Evolutionary conservation across 1,284 basidiomycete species (phyloP).

Genomic region (Chondrostereum purpureum): DNA sequence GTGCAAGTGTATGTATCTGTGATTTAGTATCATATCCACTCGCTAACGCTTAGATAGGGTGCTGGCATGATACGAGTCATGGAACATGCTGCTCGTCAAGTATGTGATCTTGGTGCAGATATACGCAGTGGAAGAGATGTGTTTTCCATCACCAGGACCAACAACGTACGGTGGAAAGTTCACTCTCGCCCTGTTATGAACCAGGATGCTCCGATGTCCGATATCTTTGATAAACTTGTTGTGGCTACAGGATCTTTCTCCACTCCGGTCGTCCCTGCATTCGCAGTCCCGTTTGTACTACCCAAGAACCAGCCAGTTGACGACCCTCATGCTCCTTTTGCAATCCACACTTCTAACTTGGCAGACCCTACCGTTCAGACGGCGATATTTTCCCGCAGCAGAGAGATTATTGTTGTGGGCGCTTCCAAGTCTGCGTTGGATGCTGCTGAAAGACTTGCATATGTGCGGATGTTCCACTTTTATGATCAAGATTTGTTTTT

Average conservation of each 20-base stretch:
- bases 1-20: no score
- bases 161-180: background rate
- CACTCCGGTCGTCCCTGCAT: slow-evolving; percentile 1
- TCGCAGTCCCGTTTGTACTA: slow-evolving; percentile 1
- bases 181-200: background rate
- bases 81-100: slow-evolving; percentile 2
- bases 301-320: background rate
- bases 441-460: slow-evolving; percentile 3
- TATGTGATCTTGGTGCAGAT: background rate
- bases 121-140: background rate
- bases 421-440: slow-evolving; percentile 4
- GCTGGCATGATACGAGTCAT: slow-evolving; percentile 1
- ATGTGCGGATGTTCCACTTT: background rate
- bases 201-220: background rate
- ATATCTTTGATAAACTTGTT: slow-evolving; percentile 2
- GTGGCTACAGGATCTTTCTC: slow-evolving; percentile 5
- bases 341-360: background rate
- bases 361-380: background rate
- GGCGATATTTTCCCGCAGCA: background rate
- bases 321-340: background rate
- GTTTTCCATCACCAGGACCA: background rate
- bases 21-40: no score
- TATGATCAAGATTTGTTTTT: background rate
- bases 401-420: slow-evolving; percentile 1
- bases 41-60: no score